Conservation (phyloP, 2,329 filamentous ascomycete genomes). For the Chrysoporthe puriensis region DNA sequence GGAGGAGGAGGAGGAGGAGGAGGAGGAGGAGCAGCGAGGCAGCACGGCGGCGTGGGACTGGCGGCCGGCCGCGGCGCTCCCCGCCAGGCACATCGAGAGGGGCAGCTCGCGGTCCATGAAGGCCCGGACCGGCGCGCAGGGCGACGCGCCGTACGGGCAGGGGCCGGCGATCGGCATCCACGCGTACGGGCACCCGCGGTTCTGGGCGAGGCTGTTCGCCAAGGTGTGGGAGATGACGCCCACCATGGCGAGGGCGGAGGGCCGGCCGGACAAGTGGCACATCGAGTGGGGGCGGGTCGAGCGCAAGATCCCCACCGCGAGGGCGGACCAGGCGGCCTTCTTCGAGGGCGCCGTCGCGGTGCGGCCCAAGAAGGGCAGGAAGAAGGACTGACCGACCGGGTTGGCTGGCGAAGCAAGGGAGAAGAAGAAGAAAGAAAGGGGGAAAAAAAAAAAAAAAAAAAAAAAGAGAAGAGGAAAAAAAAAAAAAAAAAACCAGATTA, state of each 20-base stretch:
- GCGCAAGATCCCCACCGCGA: constrained; percentile 37
- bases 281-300: constrained; percentile 51
- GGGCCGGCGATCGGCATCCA: constrained; percentile 40
- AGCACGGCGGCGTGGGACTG: constrained; percentile 45
- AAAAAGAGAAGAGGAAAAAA: background rate
- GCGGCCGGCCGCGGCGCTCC: constrained; percentile 45
- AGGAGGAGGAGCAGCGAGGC: background rate
- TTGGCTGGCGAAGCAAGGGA: background rate
- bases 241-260: constrained; percentile 41
- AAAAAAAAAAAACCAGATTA: background rate
- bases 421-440: background rate
- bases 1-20: background rate
- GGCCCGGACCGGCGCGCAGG: constrained; percentile 41
- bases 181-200: constrained; percentile 41
- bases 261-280: constrained; percentile 33
- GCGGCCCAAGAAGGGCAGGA: background rate
- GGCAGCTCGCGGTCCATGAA: constrained; percentile 40
- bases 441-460: background rate
- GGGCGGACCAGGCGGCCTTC: constrained; percentile 44
- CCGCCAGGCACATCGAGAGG: constrained; percentile 45
- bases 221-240: constrained; percentile 51
- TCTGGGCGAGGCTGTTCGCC: constrained; percentile 53
- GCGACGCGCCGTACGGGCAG: constrained; percentile 41
- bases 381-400: background rate
- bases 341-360: constrained; percentile 47